phyloP scores from a whole-genome alignment of 805 yeast genomes.

The Kodamaea leandrae region DNA sequence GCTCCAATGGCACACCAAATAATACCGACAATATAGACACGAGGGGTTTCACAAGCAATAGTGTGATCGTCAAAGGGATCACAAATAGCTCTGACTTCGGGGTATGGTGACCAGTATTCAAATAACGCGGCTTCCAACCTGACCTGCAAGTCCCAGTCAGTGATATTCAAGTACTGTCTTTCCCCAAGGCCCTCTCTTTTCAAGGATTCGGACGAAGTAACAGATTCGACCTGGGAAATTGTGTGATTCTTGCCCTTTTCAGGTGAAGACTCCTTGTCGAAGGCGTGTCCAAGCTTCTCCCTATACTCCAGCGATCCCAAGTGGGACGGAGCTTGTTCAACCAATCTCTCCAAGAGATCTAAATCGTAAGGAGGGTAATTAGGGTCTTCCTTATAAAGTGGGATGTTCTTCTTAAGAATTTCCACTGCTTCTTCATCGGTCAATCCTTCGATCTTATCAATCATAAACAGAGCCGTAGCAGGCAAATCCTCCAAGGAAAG shows the following conservation, averaged over 20 bases:
- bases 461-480: slow-evolving; percentile 25
- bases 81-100: slow-evolving; percentile 36
- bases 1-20: slow-evolving; percentile 54
- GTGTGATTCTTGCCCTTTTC: background rate
- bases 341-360: slow-evolving; percentile 26
- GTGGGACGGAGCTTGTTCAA: slow-evolving; percentile 7
- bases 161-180: slow-evolving; percentile 4
- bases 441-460: slow-evolving; percentile 28
- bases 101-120: slow-evolving; percentile 41
- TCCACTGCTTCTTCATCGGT: slow-evolving; percentile 37
- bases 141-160: slow-evolving; percentile 36
- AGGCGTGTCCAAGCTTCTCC: background rate
- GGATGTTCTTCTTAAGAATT: slow-evolving; percentile 38
- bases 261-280: background rate
- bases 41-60: slow-evolving; percentile 49
- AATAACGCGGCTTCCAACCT: slow-evolving; percentile 38
- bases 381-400: slow-evolving; percentile 45
- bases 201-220: background rate
- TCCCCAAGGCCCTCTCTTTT: background rate
- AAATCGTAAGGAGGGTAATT: slow-evolving; percentile 42
- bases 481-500: slow-evolving; percentile 32
- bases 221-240: background rate
- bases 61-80: slow-evolving; percentile 53
- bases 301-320: background rate
- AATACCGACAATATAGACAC: slow-evolving; percentile 53